phyloP scores from a whole-genome alignment of 1,139 yeast species.

The Lodderomyces pseudojiufengensis region DNA sequence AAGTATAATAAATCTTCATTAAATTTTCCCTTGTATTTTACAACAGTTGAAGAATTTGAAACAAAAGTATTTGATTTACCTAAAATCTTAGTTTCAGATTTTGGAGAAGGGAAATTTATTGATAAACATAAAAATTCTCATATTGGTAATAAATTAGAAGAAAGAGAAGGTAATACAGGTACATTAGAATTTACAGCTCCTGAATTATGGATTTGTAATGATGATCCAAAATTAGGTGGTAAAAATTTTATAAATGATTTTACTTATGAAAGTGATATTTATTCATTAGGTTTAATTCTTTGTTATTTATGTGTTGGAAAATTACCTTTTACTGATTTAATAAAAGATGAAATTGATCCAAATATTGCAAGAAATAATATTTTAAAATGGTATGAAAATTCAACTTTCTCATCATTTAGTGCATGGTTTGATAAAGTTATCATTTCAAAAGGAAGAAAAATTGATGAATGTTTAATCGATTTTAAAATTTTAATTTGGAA shows the following conservation, averaged over 20 bases:
- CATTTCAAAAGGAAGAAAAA: conserved; percentile 8
- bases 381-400: conserved; percentile 26
- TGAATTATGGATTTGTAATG: conserved; percentile 50
- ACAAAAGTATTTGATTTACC: conserved; percentile 44
- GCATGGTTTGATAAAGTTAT: conserved; percentile 23
- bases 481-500: conserved; percentile 24
- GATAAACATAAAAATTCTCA: conserved; percentile 29
- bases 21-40: conserved; percentile 10
- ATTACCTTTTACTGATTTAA: conserved; percentile 49
- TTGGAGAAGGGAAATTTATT: conserved; percentile 83
- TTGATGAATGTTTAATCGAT: conserved; percentile 14
- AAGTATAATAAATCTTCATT: conserved; percentile 18
- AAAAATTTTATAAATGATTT: conserved; percentile 45
- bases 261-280: conserved; percentile 69
- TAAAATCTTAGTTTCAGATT: conserved; percentile 73
- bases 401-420: conserved; percentile 20
- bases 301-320: conserved; percentile 68
- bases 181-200: conserved; percentile 88
- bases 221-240: conserved; percentile 15
- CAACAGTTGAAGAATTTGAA: conserved; percentile 18
- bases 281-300: conserved; percentile 77
- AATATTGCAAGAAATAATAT: conserved; percentile 25
- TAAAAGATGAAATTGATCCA: conserved; percentile 34
- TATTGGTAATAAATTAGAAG: conserved; percentile 11
- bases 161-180: conserved; percentile 68